Percentiles rank a stretch among this genome's conserved stretches.
These are phyloP conservation scores for Rugiboletus extremiorientalis DNA, from an alignment of 1,284 basidiomycete species.

Conservation along the genomic window DNA sequence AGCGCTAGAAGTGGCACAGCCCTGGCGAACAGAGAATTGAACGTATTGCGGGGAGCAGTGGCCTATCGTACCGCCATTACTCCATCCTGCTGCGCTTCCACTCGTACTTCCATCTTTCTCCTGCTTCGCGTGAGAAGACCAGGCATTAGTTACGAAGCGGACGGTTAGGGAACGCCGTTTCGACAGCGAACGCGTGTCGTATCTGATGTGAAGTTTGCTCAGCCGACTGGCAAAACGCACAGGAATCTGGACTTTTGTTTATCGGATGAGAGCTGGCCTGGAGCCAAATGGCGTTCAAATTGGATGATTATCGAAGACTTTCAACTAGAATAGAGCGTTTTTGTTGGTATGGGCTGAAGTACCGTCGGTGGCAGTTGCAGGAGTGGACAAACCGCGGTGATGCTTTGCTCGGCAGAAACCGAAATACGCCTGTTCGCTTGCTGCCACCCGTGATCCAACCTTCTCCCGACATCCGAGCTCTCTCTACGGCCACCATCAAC, in stretches of 20 bases:
- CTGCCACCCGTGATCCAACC: not conserved
- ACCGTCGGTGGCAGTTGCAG: not conserved
- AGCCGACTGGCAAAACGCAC: too few relatives aligned
- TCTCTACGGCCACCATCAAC: slow-evolving; percentile 63
- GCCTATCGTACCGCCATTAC: not conserved
- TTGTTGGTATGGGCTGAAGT: not conserved
- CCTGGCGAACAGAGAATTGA: not conserved
- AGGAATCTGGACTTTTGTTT: too few relatives aligned
- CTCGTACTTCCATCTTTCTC: not conserved
- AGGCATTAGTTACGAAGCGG: not conserved
- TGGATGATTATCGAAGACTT: not conserved
- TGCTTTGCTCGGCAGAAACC: not conserved
- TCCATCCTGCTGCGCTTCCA: not conserved
- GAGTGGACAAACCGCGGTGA: not conserved
- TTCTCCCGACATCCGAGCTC: too few relatives aligned
- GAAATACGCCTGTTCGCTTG: not conserved
- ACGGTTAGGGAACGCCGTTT: not conserved
- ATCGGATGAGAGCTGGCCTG: not conserved
- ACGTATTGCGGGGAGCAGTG: not conserved
- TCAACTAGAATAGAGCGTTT: not conserved
- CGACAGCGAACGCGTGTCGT: not conserved
- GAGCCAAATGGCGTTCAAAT: not conserved
- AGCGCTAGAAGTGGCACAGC: not conserved
- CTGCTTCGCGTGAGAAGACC: slow-evolving; percentile 6
- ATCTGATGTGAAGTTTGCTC: not conserved